Percentiles rank a stretch among this genome's conserved stretches.
Evolutionary conservation across 1,139 yeast species (phyloP).

Genomic region (Eremothecium sinecaudum): DNA sequence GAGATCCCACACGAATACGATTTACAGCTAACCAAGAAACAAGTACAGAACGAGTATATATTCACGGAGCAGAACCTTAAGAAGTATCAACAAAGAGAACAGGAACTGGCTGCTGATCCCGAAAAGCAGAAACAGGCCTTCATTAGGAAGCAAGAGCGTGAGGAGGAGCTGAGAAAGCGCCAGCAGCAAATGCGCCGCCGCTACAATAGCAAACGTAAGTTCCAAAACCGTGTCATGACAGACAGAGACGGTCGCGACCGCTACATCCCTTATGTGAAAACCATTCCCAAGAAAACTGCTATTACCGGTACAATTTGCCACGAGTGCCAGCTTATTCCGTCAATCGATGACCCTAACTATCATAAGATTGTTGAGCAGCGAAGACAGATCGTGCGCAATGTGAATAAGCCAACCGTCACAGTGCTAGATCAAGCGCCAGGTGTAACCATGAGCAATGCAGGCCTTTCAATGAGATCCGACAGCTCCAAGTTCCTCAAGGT

Average conservation of each 20-base stretch:
- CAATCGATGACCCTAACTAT: constrained; percentile 62
- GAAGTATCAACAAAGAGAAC: constrained; percentile 50
- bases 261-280: constrained; percentile 62
- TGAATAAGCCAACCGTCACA: constrained; percentile 63
- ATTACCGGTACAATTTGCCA: constrained; percentile 82
- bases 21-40: constrained; percentile 63
- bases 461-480: constrained; percentile 65
- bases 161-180: constrained; percentile 33
- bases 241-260: constrained; percentile 39
- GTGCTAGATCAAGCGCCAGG: constrained; percentile 79
- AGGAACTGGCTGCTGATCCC: constrained; percentile 33
- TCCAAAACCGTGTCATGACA: constrained; percentile 33
- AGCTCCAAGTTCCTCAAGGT: constrained; percentile 56
- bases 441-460: constrained; percentile 74
- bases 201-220: constrained; percentile 27
- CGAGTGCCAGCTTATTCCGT: constrained; percentile 83
- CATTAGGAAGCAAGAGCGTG: constrained; percentile 31
- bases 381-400: constrained; percentile 37
- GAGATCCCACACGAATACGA: constrained; percentile 80
- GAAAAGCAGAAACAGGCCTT: constrained; percentile 37
- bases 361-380: constrained; percentile 48
- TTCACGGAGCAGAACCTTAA: constrained; percentile 81
- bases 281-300: constrained; percentile 79
- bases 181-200: constrained; percentile 30
- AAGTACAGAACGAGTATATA: constrained; percentile 77